Base-by-base conservation (phyloP, 257 asterid genomes). In the Ajuga chamaepitys region DNA sequence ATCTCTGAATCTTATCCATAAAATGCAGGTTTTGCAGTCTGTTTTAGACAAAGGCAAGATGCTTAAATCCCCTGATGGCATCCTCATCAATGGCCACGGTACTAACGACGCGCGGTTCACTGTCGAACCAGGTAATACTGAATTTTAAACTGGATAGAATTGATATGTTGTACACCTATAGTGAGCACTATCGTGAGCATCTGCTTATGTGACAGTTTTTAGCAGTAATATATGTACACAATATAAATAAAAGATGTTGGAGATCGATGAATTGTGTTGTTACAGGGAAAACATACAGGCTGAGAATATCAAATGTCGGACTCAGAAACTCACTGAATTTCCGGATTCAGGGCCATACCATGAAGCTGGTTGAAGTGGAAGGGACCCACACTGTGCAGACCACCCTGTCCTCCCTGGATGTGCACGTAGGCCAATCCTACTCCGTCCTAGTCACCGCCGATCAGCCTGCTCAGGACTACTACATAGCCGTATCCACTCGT, bases 401-500 rank as follows among this genome's bases (percentile, higher is more conserved):
- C 67, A 58, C 55, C 16, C 11, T 78, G 20, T 46, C 82, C 56
- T 79, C 86, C 58, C 83, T 86, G 37, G 92, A 88, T 28, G 77
- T 88, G 37, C 96, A 88, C 45, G 92, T 79, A 3, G 95, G 95
- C 34, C 96, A 88, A 58, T 84, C 89, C 70, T 79, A 75, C 73
- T 82, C 96, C 1, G 85, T 86, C 38, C 73, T 88, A 0, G 78
- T 86, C 67, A 86, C 92, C 7, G 86, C 95, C 4, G 71, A 88
- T 52, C 88, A 77, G 71, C 71, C 82, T 0, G 17, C 81, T 14
- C 67, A 21, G 41, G 92, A 82, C 74, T 88, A 86, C 77, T 65
- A 82, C 71, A 74, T 86, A 0, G 83, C 72, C 0, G 83, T 76
- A 9, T 88, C 96, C 13, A 80, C 83, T 3, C 88, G 89, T 5